A percentile compares a stretch with the other conserved stretches of the same genome.
Evolutionary conservation across 1,284 basidiomycete genomes (phyloP).

Genomic region (Trametes pubescens): DNA sequence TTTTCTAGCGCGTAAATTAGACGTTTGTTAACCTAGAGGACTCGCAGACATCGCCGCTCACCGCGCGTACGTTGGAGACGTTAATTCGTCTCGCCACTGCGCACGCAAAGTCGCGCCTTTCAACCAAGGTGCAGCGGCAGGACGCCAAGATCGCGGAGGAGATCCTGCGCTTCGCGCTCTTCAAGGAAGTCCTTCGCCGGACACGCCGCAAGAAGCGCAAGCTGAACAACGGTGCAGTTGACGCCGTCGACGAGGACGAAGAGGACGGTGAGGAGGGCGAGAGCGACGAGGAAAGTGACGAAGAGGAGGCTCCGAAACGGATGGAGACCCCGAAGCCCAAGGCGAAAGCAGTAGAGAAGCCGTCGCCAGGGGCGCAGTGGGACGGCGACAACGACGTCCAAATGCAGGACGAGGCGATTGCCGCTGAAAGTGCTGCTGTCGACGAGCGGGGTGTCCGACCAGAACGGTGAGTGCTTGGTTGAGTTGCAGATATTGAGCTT

Average conservation of each 20-base stretch:
- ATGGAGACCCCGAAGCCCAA: slow-evolving; percentile 54
- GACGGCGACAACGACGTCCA: slow-evolving; percentile 68
- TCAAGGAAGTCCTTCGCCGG: slow-evolving; percentile 94
- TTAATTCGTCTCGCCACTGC: slow-evolving; percentile 98
- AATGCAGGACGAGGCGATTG: slow-evolving; percentile 59
- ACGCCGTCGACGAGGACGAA: slow-evolving; percentile 53
- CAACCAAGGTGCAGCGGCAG: slow-evolving; percentile 82
- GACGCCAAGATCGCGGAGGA: slow-evolving; percentile 95
- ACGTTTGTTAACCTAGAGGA: slow-evolving; percentile 3
- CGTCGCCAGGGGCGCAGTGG: slow-evolving; percentile 49
- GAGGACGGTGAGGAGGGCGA: slow-evolving; percentile 52
- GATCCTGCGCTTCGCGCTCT: slow-evolving; percentile 96
- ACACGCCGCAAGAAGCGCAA: slow-evolving; percentile 83
- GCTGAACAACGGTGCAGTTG: slow-evolving; percentile 65
- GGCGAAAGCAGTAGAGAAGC: slow-evolving; percentile 38
- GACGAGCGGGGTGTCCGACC: slow-evolving; percentile 55
- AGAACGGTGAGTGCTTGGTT: slow-evolving; percentile 57
- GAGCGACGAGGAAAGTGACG: slow-evolving; percentile 59
- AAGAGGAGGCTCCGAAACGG: slow-evolving; percentile 59
- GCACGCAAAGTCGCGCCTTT: slow-evolving; percentile 95
- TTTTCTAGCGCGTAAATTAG: slow-evolving; percentile 2
- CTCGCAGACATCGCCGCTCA: slow-evolving; percentile 91
- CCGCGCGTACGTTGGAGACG: slow-evolving; percentile 98
- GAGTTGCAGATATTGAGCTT: background rate
- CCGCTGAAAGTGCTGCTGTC: slow-evolving; percentile 39